Evolutionary conservation across 495 filamentous ascomycete species (phyloP).

Genomic region (Neurospora sp.): DNA sequence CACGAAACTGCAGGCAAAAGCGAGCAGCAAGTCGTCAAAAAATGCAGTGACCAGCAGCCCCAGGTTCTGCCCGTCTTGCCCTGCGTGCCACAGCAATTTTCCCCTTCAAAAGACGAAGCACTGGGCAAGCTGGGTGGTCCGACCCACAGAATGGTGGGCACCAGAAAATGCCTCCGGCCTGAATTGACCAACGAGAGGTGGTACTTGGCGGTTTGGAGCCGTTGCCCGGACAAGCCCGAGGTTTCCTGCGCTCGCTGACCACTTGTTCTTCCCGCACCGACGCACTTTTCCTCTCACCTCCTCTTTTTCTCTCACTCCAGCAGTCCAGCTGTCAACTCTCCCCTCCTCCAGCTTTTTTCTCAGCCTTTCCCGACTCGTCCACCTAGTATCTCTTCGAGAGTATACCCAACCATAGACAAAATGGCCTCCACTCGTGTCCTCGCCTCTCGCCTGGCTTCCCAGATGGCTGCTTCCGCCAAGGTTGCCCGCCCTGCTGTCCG

Average conservation of each 20-base stretch:
- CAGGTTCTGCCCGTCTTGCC: background rate
- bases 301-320: constrained; percentile 30
- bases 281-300: constrained; percentile 23
- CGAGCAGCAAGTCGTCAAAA: background rate
- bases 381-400: background rate
- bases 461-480: constrained; percentile 54
- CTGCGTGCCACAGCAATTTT: constrained; percentile 17
- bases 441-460: constrained; percentile 52
- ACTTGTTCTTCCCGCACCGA: constrained; percentile 18
- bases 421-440: constrained; percentile 67
- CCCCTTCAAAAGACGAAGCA: background rate
- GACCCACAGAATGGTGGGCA: constrained; percentile 19
- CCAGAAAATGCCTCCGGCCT: constrained; percentile 14
- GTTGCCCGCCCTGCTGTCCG: constrained; percentile 60
- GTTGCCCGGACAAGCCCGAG: constrained; percentile 30
- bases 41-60: background rate
- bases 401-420: constrained; percentile 33
- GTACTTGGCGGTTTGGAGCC: constrained; percentile 13
- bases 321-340: constrained; percentile 30
- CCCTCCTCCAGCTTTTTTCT: constrained; percentile 27
- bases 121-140: constrained; percentile 5
- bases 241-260: constrained; percentile 22
- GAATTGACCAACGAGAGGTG: constrained; percentile 25
- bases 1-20: background rate
- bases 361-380: constrained; percentile 18